Evolutionary conservation across 1,284 basidiomycete species (phyloP), one percentile per base, ranked within the genome.

Genomic region (Apiotrichum mycotoxinovorans): DNA sequence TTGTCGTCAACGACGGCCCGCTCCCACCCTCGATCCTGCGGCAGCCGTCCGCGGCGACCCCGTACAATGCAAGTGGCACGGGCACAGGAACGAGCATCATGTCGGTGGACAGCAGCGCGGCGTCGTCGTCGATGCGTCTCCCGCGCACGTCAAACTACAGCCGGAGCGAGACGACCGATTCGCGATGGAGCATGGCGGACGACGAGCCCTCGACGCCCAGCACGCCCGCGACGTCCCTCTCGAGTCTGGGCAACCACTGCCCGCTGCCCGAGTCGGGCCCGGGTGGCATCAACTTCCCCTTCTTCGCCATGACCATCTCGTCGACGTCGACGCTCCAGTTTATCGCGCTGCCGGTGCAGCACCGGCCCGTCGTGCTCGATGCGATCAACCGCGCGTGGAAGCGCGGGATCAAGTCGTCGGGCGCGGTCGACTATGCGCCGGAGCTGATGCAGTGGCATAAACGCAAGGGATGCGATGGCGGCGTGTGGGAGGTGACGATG

Each of bases 401-500:
- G 44, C 60, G 54, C 25, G 73, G 73, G 2, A 63, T 74, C 37
- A 53, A 52, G 38, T 67, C 63, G 45, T 62, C 63, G 9, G 52
- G 54, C 15, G 57, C 67, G 37, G 68, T 75, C n/a, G 72, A 73
- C 15, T 75, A 75, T 52, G 56, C 61, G 20, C 63, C 70, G 3
- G 73, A 74, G 46, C 56, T 73, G 50, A 72, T 71, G 71, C 63
- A 62, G 53, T 67, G 58, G 46, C 71, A 73, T 50, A 67, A 67
- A 56, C 64, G 69, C 27, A 70, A 68, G 48, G 73, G 73, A 11
- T 72, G 71, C 52, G 72, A 75, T 25, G 69, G 70, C 8, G 73
- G 73, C 2, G 73, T 75, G 3, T 75, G 73, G 73, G 71, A 75
- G 52, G 60, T 75, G 7, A 65, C 60, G 5, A 37, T 74, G 55